phyloP scores from a whole-genome alignment of 1,139 yeast species.

The Nakaseomyces sp. region DNA sequence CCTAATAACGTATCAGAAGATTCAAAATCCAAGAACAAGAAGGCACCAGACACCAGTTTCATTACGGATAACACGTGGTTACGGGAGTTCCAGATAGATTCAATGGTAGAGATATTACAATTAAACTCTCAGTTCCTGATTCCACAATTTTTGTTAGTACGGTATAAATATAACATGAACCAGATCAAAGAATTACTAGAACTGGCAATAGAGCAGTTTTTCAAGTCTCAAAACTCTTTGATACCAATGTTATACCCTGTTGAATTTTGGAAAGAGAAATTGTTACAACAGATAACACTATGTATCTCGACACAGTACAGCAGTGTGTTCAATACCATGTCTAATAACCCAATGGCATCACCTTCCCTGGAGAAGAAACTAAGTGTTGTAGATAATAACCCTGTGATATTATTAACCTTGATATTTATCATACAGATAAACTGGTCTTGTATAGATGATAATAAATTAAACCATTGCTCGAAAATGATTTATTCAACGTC shows the following conservation, averaged over 20 bases:
- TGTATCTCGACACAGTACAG: neutral
- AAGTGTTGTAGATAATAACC: conserved; percentile 8
- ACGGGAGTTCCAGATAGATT: conserved; percentile 4
- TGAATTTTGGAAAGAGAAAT: conserved; percentile 13
- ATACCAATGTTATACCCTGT: conserved; percentile 24
- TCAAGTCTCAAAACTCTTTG: conserved; percentile 20
- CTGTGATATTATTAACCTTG: conserved; percentile 16
- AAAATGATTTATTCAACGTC: conserved; percentile 19
- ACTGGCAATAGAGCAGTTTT: conserved; percentile 16
- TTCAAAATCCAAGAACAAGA: neutral
- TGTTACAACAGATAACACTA: conserved; percentile 7
- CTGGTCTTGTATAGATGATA: conserved; percentile 26
- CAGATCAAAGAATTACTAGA: conserved; percentile 12
- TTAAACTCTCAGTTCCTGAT: conserved; percentile 15
- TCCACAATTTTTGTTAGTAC: conserved; percentile 22
- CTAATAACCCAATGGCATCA: conserved; percentile 1
- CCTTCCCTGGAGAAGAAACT: conserved; percentile 1
- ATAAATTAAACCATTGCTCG: conserved; percentile 22
- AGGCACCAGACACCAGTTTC: neutral
- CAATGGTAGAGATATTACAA: conserved; percentile 11
- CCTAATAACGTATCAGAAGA: neutral
- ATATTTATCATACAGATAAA: conserved; percentile 25
- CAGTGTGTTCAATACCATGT: neutral
- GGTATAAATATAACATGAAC: conserved; percentile 15
- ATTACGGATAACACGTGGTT: conserved; percentile 4